Evolutionary conservation across 2,329 filamentous ascomycete species (phyloP), one percentile per base, ranked within the genome.

Genomic region (Nothomitra cinnamomea): DNA sequence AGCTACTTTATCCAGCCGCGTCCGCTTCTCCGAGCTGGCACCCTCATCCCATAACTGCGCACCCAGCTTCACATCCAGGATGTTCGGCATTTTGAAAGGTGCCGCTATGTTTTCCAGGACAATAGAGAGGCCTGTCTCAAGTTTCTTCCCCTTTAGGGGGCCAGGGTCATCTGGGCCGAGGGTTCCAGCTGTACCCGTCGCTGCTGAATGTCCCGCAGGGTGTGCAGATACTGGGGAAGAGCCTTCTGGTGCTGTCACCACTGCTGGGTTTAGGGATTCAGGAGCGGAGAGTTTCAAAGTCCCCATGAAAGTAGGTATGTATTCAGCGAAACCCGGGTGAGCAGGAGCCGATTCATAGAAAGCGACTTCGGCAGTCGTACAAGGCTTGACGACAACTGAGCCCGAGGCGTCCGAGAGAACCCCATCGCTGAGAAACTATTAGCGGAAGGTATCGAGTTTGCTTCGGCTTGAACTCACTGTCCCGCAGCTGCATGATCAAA

Each of bases 41-140:
- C 72, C 72, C 38, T 94, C 86, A 13, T 86, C 90, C 83, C 88
- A 96, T 4, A 98, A 70, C 32, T 86, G 78, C 51, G 81, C 76
- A 43, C 92, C 92, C 19, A 98, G 78, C 70, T 98, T 98, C 58
- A 94, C 78, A 64, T 98, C 92, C 55, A 98, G 72, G 6, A 98
- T 87, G 61, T 95, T 96, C 5, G 92, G 87, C 55, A 79, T 77
- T 61, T 77, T 78, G 71, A 89, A 96, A 0, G 87, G 87, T 58
- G 78, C 76, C 0, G 87, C 82, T 5, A 86, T 78, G 64, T 95
- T 95, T 63, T 89, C 84, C 25, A 96, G 72, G 12, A 94, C 88
- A 17, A 95, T 82, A 1, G 86, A 85, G 53, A 80, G 74, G 54
- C 88, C 81, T 0, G 88, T 95, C 22, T 79, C 74, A 56, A 96